A percentile compares a stretch with the other conserved stretches of the same genome.
phyloP scores from a whole-genome alignment of 805 yeast genomes.

The Kregervanrija fluxuum region DNA sequence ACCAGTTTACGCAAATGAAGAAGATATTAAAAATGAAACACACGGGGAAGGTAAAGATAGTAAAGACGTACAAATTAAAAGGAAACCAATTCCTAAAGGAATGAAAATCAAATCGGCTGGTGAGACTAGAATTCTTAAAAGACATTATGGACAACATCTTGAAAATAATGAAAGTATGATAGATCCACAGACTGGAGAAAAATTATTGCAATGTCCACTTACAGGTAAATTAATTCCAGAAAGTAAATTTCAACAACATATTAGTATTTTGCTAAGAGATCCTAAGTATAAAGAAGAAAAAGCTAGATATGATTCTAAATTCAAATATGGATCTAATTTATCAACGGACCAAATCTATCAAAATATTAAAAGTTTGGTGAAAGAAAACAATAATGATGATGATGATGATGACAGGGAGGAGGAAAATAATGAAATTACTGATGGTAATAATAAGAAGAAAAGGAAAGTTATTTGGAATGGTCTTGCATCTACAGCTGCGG shows the following conservation, averaged over 20 bases:
- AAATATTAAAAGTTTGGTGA: constrained; percentile 42
- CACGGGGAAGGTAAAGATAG: neutral
- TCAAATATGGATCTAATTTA: constrained; percentile 28
- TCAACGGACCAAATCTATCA: constrained; percentile 47
- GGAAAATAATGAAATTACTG: neutral
- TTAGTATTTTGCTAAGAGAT: constrained; percentile 63
- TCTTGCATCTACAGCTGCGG: constrained; percentile 19
- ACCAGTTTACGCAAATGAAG: neutral
- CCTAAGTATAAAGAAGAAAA: constrained; percentile 71
- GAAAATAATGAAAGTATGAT: neutral
- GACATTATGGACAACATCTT: constrained; percentile 8
- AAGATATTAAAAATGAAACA: neutral
- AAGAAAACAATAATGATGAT: constrained; percentile 9
- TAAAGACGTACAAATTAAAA: constrained; percentile 6
- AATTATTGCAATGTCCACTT: constrained; percentile 64
- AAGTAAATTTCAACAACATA: constrained; percentile 60
- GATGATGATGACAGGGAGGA: neutral
- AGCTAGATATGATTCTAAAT: constrained; percentile 50
- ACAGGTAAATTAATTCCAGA: constrained; percentile 69
- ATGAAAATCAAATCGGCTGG: constrained; percentile 70
- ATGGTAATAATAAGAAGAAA: constrained; percentile 15
- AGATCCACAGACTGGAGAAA: constrained; percentile 17
- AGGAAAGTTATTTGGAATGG: constrained; percentile 30
- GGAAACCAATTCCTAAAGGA: constrained; percentile 30
- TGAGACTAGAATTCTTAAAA: constrained; percentile 44